phyloP scores from a whole-genome alignment of 129 eudicot species.

The Centrapalus pauciflorus region DNA sequence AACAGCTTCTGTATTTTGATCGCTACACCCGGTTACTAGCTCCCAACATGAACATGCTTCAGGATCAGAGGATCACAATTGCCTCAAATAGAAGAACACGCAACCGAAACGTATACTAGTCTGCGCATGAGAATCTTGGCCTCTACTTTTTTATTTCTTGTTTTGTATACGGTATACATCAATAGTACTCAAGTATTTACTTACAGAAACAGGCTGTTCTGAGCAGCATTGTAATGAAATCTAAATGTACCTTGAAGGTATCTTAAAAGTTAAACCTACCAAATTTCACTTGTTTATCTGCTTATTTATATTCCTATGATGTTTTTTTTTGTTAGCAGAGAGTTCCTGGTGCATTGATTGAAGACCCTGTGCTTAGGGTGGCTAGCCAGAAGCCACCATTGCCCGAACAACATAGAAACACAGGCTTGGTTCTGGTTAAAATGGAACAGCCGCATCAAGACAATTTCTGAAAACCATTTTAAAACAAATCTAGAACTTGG shows the following conservation, averaged over 20 bases:
- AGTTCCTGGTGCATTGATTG: neutral
- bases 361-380: neutral
- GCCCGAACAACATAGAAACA: too few species aligned
- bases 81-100: slow-evolving; percentile 59
- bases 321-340: neutral
- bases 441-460: too few species aligned
- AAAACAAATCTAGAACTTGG: too few species aligned
- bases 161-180: slow-evolving; percentile 22
- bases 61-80: slow-evolving; percentile 75
- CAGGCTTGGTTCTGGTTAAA: too few species aligned
- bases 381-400: neutral
- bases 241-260: slow-evolving; percentile 5
- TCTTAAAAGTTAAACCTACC: neutral
- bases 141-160: neutral
- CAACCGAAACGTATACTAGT: slow-evolving; percentile 39
- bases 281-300: slow-evolving; percentile 13
- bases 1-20: slow-evolving; percentile 92
- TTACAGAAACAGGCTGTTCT: slow-evolving; percentile 12
- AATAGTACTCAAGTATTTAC: slow-evolving; percentile 5
- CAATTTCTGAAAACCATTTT: too few species aligned
- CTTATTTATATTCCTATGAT: neutral
- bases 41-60: slow-evolving; percentile 95
- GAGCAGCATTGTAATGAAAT: slow-evolving; percentile 11
- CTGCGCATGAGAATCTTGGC: neutral
- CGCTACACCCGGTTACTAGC: slow-evolving; percentile 96